Percentiles rank a stretch among this genome's conserved stretches.
phyloP scores from a whole-genome alignment of 2,329 filamentous ascomycete genomes.

The Didymella segeticola region DNA sequence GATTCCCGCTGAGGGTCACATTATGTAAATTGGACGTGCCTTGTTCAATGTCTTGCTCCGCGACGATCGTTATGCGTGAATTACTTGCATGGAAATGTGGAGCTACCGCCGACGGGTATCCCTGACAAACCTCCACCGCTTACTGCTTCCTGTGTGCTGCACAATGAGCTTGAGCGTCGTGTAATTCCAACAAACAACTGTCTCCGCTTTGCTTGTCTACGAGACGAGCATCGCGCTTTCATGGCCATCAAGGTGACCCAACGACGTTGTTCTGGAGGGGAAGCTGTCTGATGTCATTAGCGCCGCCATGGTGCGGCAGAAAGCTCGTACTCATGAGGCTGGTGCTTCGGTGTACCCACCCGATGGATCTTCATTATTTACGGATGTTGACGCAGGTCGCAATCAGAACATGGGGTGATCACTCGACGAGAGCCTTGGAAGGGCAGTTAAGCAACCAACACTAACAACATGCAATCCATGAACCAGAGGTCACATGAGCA shows the following conservation, averaged over 20 bases:
- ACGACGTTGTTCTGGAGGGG: not conserved
- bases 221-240: too few relatives aligned
- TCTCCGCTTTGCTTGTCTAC: not conserved
- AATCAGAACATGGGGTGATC: too few relatives aligned
- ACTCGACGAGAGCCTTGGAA: too few relatives aligned
- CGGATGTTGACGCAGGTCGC: slow-evolving; percentile 6
- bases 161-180: not conserved
- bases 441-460: too few relatives aligned
- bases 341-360: slow-evolving; percentile 1
- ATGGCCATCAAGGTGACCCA: not conserved
- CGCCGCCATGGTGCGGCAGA: slow-evolving; percentile 1
- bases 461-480: too few relatives aligned
- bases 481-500: too few relatives aligned
- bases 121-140: not conserved
- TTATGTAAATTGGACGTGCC: not conserved
- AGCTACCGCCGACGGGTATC: too few relatives aligned
- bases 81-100: slow-evolving; percentile 3
- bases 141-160: too few relatives aligned
- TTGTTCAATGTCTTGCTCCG: not conserved
- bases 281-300: not conserved
- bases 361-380: slow-evolving; percentile 1
- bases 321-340: slow-evolving; percentile 8
- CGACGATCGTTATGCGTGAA: slow-evolving; percentile 7
- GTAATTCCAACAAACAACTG: not conserved
- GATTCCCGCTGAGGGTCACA: slow-evolving; percentile 7